A percentile compares a stretch with the other conserved stretches of the same genome.
These are phyloP conservation scores for Boletus reticulatus DNA, from an alignment of 768 basidiomycete genomes.

Conservation along the genomic window DNA sequence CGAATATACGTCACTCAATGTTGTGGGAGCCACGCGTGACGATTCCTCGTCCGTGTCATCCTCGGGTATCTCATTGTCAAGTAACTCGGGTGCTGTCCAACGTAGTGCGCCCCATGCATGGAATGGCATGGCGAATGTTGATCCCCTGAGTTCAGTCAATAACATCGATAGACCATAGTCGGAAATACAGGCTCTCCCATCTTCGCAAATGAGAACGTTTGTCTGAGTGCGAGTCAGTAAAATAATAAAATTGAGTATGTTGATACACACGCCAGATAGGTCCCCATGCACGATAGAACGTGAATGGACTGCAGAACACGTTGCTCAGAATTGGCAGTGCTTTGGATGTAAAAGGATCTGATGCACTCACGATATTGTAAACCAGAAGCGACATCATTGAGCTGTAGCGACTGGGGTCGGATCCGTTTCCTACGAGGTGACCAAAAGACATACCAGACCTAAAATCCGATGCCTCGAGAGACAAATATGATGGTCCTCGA, in stretches of 20 bases:
- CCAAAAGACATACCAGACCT: not conserved
- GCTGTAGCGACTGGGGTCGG: conserved; percentile 1
- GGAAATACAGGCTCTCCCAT: conserved; percentile 36
- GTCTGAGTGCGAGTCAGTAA: conserved; percentile 24
- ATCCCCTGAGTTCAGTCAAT: conserved; percentile 1
- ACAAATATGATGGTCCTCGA: conserved; percentile 8
- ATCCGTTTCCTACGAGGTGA: not conserved
- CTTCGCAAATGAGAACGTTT: conserved; percentile 40
- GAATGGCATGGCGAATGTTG: conserved; percentile 2
- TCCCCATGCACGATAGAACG: conserved; percentile 17
- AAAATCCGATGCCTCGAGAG: not conserved
- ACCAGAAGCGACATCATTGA: conserved; percentile 9
- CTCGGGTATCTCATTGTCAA: not conserved
- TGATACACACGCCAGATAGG: conserved; percentile 12
- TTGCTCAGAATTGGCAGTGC: too few species aligned
- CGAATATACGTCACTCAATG: conserved; percentile 14
- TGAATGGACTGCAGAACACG: conserved; percentile 12
- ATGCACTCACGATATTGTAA: conserved; percentile 10
- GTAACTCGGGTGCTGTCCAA: conserved; percentile 18
- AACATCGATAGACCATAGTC: conserved; percentile 41
- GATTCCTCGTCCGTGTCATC: not conserved
- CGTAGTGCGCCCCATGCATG: conserved; percentile 7
- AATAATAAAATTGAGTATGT: not conserved
- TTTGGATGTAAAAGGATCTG: too few species aligned
- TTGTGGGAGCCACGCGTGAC: not conserved